Base-by-base conservation (phyloP, 1,284 basidiomycete species). In the Trichosporon faecale region DNA sequence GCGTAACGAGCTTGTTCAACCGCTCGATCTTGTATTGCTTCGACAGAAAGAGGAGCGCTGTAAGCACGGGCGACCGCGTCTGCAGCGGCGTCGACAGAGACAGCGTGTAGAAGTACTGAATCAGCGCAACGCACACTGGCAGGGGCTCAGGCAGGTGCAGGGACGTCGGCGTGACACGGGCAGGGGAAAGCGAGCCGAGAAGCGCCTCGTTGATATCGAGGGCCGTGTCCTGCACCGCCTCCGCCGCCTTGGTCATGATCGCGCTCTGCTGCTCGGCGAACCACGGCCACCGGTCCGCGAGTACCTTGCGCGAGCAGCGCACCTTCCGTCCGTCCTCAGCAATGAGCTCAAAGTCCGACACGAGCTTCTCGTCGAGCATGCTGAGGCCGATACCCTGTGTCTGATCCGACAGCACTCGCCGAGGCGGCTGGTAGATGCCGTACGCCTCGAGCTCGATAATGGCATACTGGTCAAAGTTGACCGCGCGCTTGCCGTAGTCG, bases 241-340 rank as follows among this genome's bases (percentile, higher is more conserved):
- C 75, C 1, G 71, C 70, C 0, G 76, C 68, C 44, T 73, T 75
- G 4, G 68, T 68, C 1, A 65, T 44, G 31, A 81, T 64, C 7
- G 69, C 46, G 66, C 84, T 80, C 25, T 90, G 85, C 78, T 94
- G 90, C 67, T 90, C 87, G 70, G 88, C 89, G 86, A 98, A 95
- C 95, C 95, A 98, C 0, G 91, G 89, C 95, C 95, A 98, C 16
- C 95, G 88, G 49, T 91, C 90, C 79, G 93, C 90, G 23, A 98
- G 85, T 21, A 94, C 83, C 78, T 88, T 89, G 57, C 93, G 87
- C 25, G 93, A 94, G 80, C 93, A 95, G 63, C 87, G 85, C 72
- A 98, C 88, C 74, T 88, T 88, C 69, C 93, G 87, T 0, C 93
- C 93, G 80, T 98, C 95, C 72, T 95, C 92, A 79, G 92, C 94